Evolutionary conservation across 495 filamentous ascomycete species (phyloP).

Genomic region (Penicillium arizonense): DNA sequence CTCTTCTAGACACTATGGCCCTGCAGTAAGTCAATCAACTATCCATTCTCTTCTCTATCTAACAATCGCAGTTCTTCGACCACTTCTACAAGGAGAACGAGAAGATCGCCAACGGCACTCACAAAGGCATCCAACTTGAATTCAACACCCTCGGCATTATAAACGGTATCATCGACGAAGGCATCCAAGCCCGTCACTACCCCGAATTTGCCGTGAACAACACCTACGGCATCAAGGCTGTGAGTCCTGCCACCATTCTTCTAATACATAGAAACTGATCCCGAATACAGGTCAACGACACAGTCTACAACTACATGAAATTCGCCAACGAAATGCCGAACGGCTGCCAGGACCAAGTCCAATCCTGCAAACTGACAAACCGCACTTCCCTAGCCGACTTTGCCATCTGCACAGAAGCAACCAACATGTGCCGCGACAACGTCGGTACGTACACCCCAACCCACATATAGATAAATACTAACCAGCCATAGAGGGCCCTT

Average conservation of each 20-base stretch:
- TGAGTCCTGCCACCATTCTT: constrained; percentile 38
- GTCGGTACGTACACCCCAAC: constrained; percentile 33
- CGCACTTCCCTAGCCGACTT: constrained; percentile 41
- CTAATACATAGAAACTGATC: constrained; percentile 5
- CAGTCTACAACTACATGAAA: constrained; percentile 48
- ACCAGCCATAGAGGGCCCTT: constrained; percentile 30
- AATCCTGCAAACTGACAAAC: constrained; percentile 45
- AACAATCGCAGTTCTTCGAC: constrained; percentile 34
- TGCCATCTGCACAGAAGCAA: constrained; percentile 37
- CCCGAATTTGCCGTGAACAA: constrained; percentile 69
- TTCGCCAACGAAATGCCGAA: constrained; percentile 50
- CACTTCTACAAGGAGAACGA: constrained; percentile 65
- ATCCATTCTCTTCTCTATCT: constrained; percentile 34
- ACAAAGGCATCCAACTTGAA: constrained; percentile 37
- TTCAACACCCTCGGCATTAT: constrained; percentile 52
- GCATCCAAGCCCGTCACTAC: constrained; percentile 65
- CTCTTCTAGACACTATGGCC: constrained; percentile 42
- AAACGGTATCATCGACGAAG: constrained; percentile 75
- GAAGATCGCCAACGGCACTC: constrained; percentile 43
- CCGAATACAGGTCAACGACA: constrained; percentile 49
- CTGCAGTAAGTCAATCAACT: constrained; percentile 40
- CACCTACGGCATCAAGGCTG: constrained; percentile 66
- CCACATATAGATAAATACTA: constrained; percentile 28
- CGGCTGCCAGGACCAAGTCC: constrained; percentile 60
- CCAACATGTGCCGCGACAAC: constrained; percentile 41